Percentiles rank a stretch among this genome's conserved stretches.
Conservation (phyloP, 768 basidiomycete genomes). For the Pulveroboletus sp. region DNA sequence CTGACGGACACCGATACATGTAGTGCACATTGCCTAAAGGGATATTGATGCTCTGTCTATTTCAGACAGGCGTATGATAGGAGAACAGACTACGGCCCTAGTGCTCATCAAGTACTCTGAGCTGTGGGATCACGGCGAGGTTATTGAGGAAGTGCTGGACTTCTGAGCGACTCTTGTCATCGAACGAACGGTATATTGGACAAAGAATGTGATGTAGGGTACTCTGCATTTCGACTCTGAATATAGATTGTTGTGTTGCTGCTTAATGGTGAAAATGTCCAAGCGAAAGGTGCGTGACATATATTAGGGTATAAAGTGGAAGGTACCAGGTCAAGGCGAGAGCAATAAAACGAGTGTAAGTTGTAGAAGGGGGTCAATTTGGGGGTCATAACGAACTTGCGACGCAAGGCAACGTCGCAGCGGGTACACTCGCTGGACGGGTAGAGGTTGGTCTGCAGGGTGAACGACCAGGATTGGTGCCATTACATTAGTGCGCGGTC, state of each 20-base stretch:
- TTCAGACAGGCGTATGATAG: too few species aligned
- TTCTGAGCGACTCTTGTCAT: neutral
- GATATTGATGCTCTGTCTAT: too few species aligned
- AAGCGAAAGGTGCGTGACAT: neutral
- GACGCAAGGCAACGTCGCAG: neutral
- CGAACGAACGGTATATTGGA: conserved; percentile 1
- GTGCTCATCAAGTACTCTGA: too few species aligned
- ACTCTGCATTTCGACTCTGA: neutral
- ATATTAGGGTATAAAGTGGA: conserved; percentile 8
- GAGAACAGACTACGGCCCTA: neutral
- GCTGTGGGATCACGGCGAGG: too few species aligned
- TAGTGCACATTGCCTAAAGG: too few species aligned
- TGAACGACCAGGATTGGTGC: neutral
- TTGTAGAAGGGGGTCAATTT: neutral
- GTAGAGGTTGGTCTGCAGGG: neutral
- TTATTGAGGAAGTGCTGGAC: too few species aligned
- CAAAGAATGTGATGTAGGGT: conserved; percentile 9
- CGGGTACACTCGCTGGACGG: neutral
- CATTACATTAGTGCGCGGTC: conserved; percentile 13
- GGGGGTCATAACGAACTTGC: conserved; percentile 1
- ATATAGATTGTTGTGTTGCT: neutral
- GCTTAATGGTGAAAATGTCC: neutral
- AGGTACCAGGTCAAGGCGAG: neutral
- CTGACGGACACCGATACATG: too few species aligned
- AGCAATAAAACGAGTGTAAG: conserved; percentile 17